Conservation (phyloP, 2,329 filamentous ascomycete genomes). For the Stylonectria norvegica region DNA sequence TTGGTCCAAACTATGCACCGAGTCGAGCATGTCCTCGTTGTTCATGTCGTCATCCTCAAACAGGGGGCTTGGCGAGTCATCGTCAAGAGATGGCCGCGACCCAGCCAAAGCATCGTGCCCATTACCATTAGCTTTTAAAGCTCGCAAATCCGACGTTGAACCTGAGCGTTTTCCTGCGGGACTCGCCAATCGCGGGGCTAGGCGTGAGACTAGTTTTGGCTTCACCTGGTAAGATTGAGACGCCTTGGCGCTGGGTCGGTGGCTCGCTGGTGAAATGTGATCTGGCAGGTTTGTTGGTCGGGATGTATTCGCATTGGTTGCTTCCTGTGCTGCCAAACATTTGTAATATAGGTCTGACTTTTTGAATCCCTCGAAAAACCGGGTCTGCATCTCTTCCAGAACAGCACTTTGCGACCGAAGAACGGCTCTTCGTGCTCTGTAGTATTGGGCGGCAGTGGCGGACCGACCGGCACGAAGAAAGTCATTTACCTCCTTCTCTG, state of each 20-base stretch:
- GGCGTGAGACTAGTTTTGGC: constrained; percentile 42
- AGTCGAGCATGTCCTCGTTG: constrained; percentile 65
- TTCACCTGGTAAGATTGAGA: constrained; percentile 42
- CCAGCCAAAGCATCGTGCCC: constrained; percentile 39
- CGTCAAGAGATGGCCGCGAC: constrained; percentile 68
- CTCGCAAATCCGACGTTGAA: constrained; percentile 48
- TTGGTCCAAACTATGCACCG: constrained; percentile 75
- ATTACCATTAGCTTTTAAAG: constrained; percentile 36
- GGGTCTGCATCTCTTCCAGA: constrained; percentile 78
- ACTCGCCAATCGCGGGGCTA: constrained; percentile 36
- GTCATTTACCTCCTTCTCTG: constrained; percentile 65
- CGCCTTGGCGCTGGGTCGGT: constrained; percentile 26
- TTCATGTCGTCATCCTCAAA: constrained; percentile 84
- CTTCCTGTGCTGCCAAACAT: constrained; percentile 84
- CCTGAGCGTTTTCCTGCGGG: constrained; percentile 40
- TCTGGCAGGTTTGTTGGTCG: constrained; percentile 20
- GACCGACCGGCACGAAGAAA: constrained; percentile 76
- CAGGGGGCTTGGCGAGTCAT: constrained; percentile 48
- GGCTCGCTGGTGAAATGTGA: constrained; percentile 6
- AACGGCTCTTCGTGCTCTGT: constrained; percentile 75
- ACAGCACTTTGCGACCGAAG: constrained; percentile 78
- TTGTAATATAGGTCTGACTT: constrained; percentile 95
- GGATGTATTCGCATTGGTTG: constrained; percentile 38
- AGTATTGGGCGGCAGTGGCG: constrained; percentile 78
- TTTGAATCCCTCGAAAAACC: constrained; percentile 81